phyloP scores from a whole-genome alignment of 169 alveolate genomes.

The Cryptosporidium parvum region DNA sequence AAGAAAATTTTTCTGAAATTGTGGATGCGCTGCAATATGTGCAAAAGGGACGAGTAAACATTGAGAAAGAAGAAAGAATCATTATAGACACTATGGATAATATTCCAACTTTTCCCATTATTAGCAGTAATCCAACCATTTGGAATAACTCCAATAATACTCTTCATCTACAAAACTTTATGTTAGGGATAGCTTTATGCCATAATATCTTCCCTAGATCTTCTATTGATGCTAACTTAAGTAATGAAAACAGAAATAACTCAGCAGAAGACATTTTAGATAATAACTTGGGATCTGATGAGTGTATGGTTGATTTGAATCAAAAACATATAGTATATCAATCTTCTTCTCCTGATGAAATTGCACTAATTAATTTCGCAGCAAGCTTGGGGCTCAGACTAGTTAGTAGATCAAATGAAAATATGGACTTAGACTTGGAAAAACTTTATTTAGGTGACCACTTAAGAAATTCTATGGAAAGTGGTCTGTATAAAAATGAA shows the following conservation, averaged over 20 bases:
- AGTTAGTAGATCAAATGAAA: conserved; percentile 87
- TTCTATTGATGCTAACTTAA: conserved; percentile 26
- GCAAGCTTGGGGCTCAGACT: conserved; percentile 91
- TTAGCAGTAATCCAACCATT: conserved; percentile 9
- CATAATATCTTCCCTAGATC: conserved; percentile 92
- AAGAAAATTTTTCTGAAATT: conserved; percentile 77
- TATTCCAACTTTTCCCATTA: conserved; percentile 10
- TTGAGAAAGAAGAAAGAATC: conserved; percentile 36
- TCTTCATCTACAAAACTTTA: conserved; percentile 83
- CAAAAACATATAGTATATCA: conserved; percentile 88
- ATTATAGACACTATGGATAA: conserved; percentile 16
- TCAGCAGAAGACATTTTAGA: conserved; percentile 29
- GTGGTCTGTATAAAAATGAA: background rate
- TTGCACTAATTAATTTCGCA: conserved; percentile 96
- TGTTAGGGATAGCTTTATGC: conserved; percentile 90
- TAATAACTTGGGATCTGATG: conserved; percentile 53
- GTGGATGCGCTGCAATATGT: conserved; percentile 35
- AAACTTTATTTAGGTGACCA: conserved; percentile 22
- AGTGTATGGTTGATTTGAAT: conserved; percentile 77
- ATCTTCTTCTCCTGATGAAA: conserved; percentile 99
- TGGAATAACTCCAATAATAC: conserved; percentile 51
- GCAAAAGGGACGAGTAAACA: background rate
- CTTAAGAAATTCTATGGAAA: background rate
- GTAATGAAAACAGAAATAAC: background rate
- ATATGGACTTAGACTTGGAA: conserved; percentile 83